Conservation (phyloP, 1,139 yeast genomes). For the Torulaspora globosa region DNA sequence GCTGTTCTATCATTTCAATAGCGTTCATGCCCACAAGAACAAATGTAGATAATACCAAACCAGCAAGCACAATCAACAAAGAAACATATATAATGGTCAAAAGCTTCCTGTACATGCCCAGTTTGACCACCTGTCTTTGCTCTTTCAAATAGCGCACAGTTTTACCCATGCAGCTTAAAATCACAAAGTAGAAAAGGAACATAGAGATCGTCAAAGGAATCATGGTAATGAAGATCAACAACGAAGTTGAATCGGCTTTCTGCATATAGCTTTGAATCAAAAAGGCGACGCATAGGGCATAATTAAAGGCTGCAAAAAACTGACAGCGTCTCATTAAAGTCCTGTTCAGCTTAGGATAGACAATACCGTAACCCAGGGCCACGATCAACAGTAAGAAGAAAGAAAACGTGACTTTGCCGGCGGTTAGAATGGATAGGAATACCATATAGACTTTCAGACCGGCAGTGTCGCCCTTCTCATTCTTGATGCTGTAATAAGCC, state of each 20-base stretch:
- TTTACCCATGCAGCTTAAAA: slow-evolving; percentile 64
- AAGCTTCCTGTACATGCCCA: slow-evolving; percentile 75
- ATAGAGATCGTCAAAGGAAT: slow-evolving; percentile 71
- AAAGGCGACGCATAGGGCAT: slow-evolving; percentile 61
- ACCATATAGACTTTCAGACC: slow-evolving; percentile 73
- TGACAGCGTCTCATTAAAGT: slow-evolving; percentile 76
- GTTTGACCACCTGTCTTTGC: slow-evolving; percentile 88
- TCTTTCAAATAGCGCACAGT: slow-evolving; percentile 72
- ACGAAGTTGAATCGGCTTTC: slow-evolving; percentile 44
- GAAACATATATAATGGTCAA: slow-evolving; percentile 73
- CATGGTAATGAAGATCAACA: slow-evolving; percentile 43
- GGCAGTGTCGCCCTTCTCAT: slow-evolving; percentile 54
- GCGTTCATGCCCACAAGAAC: slow-evolving; percentile 70
- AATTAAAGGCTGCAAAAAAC: slow-evolving; percentile 69
- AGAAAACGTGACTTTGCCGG: slow-evolving; percentile 80
- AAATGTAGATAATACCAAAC: slow-evolving; percentile 67
- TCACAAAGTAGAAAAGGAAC: slow-evolving; percentile 68
- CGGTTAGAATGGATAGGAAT: slow-evolving; percentile 71
- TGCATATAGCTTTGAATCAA: slow-evolving; percentile 63
- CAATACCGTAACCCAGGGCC: slow-evolving; percentile 92
- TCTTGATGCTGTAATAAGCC: slow-evolving; percentile 85
- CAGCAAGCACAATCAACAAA: slow-evolving; percentile 52
- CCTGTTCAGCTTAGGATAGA: slow-evolving; percentile 73
- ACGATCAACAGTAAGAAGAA: slow-evolving; percentile 83
- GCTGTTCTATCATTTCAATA: slow-evolving; percentile 72